phyloP scores from a whole-genome alignment of 148 eudicot genomes.

The Vaccinium myrtillus region DNA sequence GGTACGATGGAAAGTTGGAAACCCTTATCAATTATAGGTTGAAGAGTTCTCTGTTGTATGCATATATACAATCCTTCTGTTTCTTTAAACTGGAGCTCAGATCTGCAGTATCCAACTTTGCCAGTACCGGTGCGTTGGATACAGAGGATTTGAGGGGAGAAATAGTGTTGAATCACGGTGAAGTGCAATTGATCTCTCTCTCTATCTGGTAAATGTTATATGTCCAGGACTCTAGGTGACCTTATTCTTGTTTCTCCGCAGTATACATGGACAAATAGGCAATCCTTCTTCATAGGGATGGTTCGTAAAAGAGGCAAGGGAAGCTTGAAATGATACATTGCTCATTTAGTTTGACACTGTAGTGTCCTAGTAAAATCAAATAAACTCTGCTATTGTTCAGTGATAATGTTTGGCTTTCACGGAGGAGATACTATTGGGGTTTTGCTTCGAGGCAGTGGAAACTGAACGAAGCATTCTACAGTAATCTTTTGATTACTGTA shows the following conservation, averaged over 20 bases:
- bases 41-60: neutral
- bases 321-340: neutral
- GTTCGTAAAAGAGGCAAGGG: neutral
- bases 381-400: neutral
- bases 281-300: neutral
- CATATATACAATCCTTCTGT: neutral
- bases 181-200: neutral
- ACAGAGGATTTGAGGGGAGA: neutral
- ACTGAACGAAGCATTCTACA: neutral
- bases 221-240: neutral
- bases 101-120: neutral
- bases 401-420: neutral
- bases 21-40: neutral
- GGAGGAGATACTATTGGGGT: neutral
- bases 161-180: neutral
- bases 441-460: too few species aligned
- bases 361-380: neutral
- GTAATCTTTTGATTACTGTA: neutral
- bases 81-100: neutral
- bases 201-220: neutral
- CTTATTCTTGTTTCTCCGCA: neutral
- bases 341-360: neutral
- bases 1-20: neutral
- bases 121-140: neutral
- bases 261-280: neutral